Conservation (phyloP, 306 rosid species). For the Sechiopsis laciniata region DNA sequence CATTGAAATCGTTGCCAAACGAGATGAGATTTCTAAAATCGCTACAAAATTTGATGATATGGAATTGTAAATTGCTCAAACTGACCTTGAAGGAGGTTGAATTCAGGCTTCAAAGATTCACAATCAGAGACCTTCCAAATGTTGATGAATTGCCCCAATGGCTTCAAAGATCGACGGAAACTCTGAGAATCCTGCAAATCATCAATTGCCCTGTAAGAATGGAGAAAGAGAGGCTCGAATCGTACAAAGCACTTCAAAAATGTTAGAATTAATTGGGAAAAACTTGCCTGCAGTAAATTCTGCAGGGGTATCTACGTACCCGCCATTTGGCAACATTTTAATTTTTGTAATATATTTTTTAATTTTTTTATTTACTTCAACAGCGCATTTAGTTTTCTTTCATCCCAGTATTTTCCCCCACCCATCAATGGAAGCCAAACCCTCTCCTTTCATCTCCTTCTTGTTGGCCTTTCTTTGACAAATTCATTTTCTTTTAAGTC, state of each 20-base stretch:
- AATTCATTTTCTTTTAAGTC: no score
- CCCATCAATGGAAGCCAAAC: no score
- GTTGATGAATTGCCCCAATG: not conserved
- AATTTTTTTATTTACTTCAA: no score
- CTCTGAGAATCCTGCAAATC: not conserved
- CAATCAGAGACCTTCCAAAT: constrained; percentile 9
- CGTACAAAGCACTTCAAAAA: not conserved
- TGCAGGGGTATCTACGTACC: no score
- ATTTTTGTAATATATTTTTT: no score
- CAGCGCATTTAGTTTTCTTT: no score
- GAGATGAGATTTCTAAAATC: not conserved
- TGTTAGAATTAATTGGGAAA: no score
- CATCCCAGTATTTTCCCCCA: no score
- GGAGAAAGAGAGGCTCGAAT: not conserved
- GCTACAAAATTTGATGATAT: not conserved
- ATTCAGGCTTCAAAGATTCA: constrained; percentile 3
- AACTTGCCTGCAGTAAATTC: no score
- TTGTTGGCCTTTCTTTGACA: no score
- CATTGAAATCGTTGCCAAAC: constrained; percentile 9
- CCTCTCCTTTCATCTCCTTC: no score
- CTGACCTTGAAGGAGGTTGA: not conserved
- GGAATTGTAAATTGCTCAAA: not conserved
- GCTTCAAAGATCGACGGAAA: not conserved
- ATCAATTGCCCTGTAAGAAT: not conserved
- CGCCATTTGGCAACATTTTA: no score